Base-by-base conservation (phyloP, 225 moss, liverwort and hornwort genomes). In the Takakia lepidozioides region DNA sequence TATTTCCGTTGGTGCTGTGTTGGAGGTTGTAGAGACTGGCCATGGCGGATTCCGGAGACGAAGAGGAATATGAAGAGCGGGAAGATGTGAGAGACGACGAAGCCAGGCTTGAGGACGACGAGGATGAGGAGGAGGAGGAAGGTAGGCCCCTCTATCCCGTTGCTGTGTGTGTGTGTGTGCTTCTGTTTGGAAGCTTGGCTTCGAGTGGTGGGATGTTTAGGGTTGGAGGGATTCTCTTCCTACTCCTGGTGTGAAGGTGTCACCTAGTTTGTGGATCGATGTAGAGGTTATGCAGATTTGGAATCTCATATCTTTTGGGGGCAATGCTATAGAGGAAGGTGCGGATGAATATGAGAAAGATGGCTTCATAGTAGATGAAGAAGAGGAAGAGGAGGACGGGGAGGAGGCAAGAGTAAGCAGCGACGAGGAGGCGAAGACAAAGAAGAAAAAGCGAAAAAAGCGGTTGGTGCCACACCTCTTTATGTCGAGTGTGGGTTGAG, bases 301-400 rank as follows among this genome's bases (percentile, higher is more conserved):
- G 11, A 6, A 32, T 32, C 32, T 32, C 32, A 32, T 32, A 6
- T 7, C 32, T 32, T 34, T 43, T 34, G 40, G 7, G 37, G 26
- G 1, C 8, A 48, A 49, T 3, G 8, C 17, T 58, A 56, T 60
- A 76, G 82, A 83, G 73, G 76, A 95, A 67, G 93, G 80, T 2
- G 79, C 86, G 66, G 95, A 95, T 60, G 89, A 87, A 58, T 98
- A 91, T 16, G 98, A 91, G 57, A 98, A 91, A 62, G 98, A 87
- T 58, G 91, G 76, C 13, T 91, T 98, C 42, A 98, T 98, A 8
- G 98, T 91, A 2, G 87, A 90, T 17, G 87, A 81, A 66, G 91
- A 92, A 67, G 90, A 90, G 46, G 88, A 87, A 22, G 92, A 88
- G 44, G 76, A 74, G 5, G 86, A 82, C 39, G 95, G 85, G 46